Base-by-base conservation (phyloP, 2,329 filamentous ascomycete genomes). In the Diaporthe citriasiana region DNA sequence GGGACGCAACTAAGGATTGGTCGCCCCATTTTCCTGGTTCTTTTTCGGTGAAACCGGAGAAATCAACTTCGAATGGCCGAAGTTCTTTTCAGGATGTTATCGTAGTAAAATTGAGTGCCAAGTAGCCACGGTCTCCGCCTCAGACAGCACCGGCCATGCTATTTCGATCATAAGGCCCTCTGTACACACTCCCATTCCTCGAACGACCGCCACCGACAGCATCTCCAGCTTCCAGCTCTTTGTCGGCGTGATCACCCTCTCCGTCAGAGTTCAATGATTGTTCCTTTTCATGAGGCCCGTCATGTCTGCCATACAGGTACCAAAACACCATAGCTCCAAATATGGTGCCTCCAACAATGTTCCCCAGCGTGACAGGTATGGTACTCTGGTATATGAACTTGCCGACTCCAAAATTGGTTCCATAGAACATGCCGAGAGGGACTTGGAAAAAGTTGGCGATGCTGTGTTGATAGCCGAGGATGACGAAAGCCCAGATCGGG, bases 381-480 rank as follows among this genome's bases (percentile, higher is more conserved):
- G 90, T 85, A 0, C 85, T 65, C 75, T 78, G 50, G 12, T 38
- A 42, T 30, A 33, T 55, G 33, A n/a, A 63, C 55, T 69, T 69
- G 0, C 84, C 82, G 0, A 88, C 83, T 0, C 80, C 84, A 30
- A 90, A 81, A 0, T 81, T 80, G 0, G 86, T 83, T 0, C 86
- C 82, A 0, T 82, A 80, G 0, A 87, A 78, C 81, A 91, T 89
- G 0, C 82, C 87, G 59, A 89, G 78, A 0, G 88, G 87, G 45
- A 87, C 83, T 71, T 88, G 87, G 47, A 86, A 88, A 87, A 89
- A 89, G 75, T 90, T 90, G 33, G 88, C 88, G 22, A 90, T 84
- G 56, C 89, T 87, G 81, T 90, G 89, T 73, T 90, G 88, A 3
- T 89, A 83, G 0, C 85, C 87, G 0, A 89, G 81, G 1, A 84